Base-by-base conservation (phyloP, 495 filamentous ascomycete species). In the Chaetomium cochliodes region DNA sequence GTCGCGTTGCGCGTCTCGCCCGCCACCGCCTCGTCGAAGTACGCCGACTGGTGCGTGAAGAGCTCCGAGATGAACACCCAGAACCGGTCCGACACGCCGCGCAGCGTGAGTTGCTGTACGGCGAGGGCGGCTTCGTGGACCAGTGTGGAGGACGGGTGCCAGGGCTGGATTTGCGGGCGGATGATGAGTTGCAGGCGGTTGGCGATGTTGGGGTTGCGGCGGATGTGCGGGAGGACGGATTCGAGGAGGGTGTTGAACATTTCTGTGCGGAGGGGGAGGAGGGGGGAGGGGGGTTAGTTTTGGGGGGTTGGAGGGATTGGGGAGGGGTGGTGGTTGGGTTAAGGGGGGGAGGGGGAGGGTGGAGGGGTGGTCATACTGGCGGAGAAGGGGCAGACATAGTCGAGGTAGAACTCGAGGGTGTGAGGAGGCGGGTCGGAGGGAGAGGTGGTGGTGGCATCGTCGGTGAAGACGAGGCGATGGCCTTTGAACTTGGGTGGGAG, bases 101-200 rank as follows among this genome's bases (percentile, higher is more conserved):
- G 13, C 46, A 89, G 87, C 3, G 87, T 74, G 2, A 90, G 67
- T 26, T 79, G 83, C 50, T 90, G 80, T 8, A 96, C 89, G 11
- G 92, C 93, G 12, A 89, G 81, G 9, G 80, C 93, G 46, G 93
- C 91, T 82, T 97, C 93, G 77, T 98, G 93, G 26, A 83, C 82
- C 18, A 96, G 85, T 0, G 92, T 96, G 23, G 88, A 92, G 52
- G 89, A 91, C 15, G 93, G 93, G 75, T 98, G 92, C 93, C 93
- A 98, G 16, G 93, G 93, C 74, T 98, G 93, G 67, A 97, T 86
- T 71, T 97, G 93, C 68, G 93, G 92, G 25, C 92, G 89, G 79
- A 97, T 88, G 59, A 97, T 84, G 59, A 93, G 79, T 64, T 88
- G 85, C 3, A 93, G 76, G 62, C 79, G 82, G 25, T 69, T 53